Percentiles rank a stretch among this genome's conserved stretches.
Evolutionary conservation across 345 rosid genomes (phyloP).

Genomic region (Pugionium cornutum): DNA sequence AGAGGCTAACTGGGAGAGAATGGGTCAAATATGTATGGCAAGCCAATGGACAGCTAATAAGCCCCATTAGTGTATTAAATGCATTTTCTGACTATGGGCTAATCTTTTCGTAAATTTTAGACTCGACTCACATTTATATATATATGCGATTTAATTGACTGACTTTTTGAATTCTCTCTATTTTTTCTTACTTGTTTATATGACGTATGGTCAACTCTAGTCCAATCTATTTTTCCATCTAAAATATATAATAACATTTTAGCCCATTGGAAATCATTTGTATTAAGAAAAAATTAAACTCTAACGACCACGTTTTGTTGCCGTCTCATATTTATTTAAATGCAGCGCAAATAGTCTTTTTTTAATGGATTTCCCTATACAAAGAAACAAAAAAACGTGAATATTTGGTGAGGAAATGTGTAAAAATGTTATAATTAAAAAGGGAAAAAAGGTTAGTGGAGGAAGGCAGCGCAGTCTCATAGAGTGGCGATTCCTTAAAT

Average conservation of each 20-base stretch:
- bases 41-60: conserved; percentile 1
- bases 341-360: not conserved
- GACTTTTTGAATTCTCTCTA: not conserved
- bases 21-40: conserved; percentile 34
- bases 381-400: conserved; percentile 3
- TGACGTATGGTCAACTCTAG: too few relatives aligned
- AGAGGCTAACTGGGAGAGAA: not conserved
- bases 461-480: conserved; percentile 27
- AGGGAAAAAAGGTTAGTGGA: not conserved
- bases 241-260: too few relatives aligned
- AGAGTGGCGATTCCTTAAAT: conserved; percentile 15
- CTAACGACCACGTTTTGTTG: not conserved
- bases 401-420: conserved; percentile 3
- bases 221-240: too few relatives aligned
- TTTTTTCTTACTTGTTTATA: not conserved
- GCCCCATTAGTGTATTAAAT: conserved; percentile 16
- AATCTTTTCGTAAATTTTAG: conserved; percentile 4
- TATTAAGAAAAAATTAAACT: not conserved
- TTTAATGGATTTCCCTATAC: not conserved
- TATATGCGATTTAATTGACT: not conserved
- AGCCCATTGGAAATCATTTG: too few relatives aligned
- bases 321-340: not conserved
- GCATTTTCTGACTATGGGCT: conserved; percentile 9
- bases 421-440: not conserved
- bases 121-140: conserved; percentile 6